phyloP scores from a whole-genome alignment of 2,329 filamentous ascomycete species.

The Colletotrichum truncatum region DNA sequence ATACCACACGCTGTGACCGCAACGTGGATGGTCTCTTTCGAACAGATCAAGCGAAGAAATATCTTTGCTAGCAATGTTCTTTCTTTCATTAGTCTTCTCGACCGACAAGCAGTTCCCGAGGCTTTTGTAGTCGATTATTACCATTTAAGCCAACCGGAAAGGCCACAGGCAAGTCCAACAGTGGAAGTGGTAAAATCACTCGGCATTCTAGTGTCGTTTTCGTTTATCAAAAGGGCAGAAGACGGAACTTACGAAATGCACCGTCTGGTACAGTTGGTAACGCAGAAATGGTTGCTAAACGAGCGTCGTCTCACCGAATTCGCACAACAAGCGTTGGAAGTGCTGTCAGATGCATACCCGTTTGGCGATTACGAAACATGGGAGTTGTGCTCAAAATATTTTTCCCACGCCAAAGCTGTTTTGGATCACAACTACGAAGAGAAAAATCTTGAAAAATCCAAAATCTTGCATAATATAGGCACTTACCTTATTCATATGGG shows the following conservation, averaged over 20 bases:
- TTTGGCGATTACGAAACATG: conserved; percentile 20
- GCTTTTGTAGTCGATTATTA: conserved; percentile 34
- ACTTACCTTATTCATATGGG: too few relatives aligned
- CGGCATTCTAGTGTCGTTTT: not conserved
- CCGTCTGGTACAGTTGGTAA: not conserved
- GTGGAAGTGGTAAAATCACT: not conserved
- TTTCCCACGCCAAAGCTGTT: conserved; percentile 37
- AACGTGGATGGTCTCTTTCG: conserved; percentile 40
- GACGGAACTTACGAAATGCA: conserved; percentile 38
- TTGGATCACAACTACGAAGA: too few relatives aligned
- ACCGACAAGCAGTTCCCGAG: conserved; percentile 51
- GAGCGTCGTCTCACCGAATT: not conserved
- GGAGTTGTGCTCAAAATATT: conserved; percentile 30
- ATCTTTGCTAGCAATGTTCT: conserved; percentile 50
- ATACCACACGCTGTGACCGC: conserved; percentile 35
- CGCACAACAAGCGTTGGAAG: conserved; percentile 30
- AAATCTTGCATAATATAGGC: too few relatives aligned
- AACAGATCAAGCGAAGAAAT: conserved; percentile 41
- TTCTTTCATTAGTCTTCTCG: conserved; percentile 56
- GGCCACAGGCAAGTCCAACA: not conserved
- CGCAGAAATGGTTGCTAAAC: not conserved
- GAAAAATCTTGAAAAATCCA: too few relatives aligned
- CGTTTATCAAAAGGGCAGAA: not conserved
- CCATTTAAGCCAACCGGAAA: conserved; percentile 1
- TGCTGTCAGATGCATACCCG: conserved; percentile 33